Evolutionary conservation across 177 flowering plant species (phyloP), one percentile per base, ranked within the genome.

Genomic region (Vitis hybrid): DNA sequence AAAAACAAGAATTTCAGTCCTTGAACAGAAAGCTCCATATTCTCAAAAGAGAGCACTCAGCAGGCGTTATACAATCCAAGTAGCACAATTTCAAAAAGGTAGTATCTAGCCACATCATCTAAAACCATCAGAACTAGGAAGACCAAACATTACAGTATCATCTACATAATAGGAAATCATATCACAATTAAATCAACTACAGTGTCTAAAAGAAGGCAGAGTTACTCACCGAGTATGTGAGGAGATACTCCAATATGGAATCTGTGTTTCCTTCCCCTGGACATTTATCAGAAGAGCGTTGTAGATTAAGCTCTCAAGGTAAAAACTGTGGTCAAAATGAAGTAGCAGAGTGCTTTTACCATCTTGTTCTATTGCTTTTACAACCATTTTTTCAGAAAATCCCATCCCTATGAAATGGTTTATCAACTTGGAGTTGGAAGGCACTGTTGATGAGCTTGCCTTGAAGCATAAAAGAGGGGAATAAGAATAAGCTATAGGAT

Each of bases 201-300:
- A 15, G 27, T 8, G 48, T 54, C 21, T 46, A 3, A 18, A 65
- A 11, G 13, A 64, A 56, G n/a, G 49, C 21, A n/a, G 11, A 64
- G 35, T 65, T 63, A 79, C 97, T 86, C 67, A 91, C 98, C n/a
- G 83, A 46, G 58, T 83, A 87, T n/a, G 91, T 84, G 18, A 94
- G 86, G 18, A 92, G 86, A 35, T 81, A 68, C 61, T 92, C 90
- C 55, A 90, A 74, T 73, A 94, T 86, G 13, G 76, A 65, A 12
- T 87, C 90, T 9, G 76, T 41, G 63, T 85, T 76, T 17, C 63
- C 93, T 71, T 83, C 91, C 70, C 93, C 98, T 91, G 83, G 20
- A 74, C 3, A 57, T 20, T 63, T 52, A 64, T 11, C 21, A 63
- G 20, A 65, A 46, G 11, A 58, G 5, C 1, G 11, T 66, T 50